Percentiles rank a stretch among this genome's conserved stretches.
Evolutionary conservation across 306 rosid species (phyloP).

Genomic region (Inga leiocalycina): DNA sequence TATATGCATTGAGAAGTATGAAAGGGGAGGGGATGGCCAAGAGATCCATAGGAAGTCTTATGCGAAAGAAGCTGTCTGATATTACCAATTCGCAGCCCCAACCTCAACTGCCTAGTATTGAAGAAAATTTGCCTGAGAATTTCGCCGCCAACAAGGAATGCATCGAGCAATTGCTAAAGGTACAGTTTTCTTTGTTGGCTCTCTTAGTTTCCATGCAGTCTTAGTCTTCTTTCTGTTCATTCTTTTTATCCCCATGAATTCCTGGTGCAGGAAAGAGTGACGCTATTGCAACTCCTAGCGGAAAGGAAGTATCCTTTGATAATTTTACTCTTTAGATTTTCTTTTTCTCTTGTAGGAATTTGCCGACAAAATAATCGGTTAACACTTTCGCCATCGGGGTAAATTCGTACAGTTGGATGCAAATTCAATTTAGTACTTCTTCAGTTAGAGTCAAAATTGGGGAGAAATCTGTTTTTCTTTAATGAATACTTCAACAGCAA

Average conservation of each 20-base stretch:
- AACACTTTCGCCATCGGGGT: not conserved
- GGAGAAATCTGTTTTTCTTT: constrained; percentile 32
- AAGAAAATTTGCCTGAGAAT: constrained; percentile 35
- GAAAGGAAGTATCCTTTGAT: constrained; percentile 66
- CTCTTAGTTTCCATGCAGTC: not conserved
- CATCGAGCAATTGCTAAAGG: constrained; percentile 60
- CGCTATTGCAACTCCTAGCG: constrained; percentile 45
- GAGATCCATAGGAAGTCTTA: constrained; percentile 46
- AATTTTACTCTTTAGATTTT: not conserved
- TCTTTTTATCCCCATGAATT: not conserved
- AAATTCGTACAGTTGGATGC: not conserved
- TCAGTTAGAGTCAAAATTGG: not conserved
- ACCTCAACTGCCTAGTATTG: constrained; percentile 19
- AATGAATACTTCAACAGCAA: constrained; percentile 43
- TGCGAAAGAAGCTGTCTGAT: constrained; percentile 65
- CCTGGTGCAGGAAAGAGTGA: constrained; percentile 61
- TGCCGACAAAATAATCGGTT: not conserved
- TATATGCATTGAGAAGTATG: not conserved
- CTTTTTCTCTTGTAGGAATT: not conserved
- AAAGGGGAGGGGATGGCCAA: constrained; percentile 43
- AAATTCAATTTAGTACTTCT: not conserved
- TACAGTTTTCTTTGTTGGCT: constrained; percentile 22
- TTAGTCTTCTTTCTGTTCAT: not conserved
- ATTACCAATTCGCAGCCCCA: constrained; percentile 54
- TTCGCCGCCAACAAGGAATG: constrained; percentile 27